Evolutionary conservation across 2,329 filamentous ascomycete genomes (phyloP), one percentile per base, ranked within the genome.

Genomic region (Neofusicoccum parvum): DNA sequence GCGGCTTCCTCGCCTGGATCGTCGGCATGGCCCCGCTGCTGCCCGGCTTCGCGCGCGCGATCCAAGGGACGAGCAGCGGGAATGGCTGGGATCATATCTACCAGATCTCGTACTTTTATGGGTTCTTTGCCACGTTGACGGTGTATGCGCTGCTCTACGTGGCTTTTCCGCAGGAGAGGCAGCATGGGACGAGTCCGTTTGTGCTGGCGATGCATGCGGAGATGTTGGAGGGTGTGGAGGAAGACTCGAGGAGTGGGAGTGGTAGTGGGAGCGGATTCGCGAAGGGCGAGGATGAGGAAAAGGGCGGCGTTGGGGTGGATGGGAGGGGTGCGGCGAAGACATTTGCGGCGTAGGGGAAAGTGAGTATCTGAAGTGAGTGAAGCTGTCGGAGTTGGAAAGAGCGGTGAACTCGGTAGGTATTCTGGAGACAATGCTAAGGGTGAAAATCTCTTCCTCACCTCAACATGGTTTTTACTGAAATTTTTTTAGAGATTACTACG

Each of bases 1-100:
- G 72, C 11, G 71, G 67, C 9, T 70, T 72, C 54, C 54, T 67
- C 14, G 72, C 72, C 3, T 74, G 70, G 62, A 32, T 68, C 2
- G 56, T 72, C 11, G 71, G 68, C 32, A 70, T 71, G 69, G 69
- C 65, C 51, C 69, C 68, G 15, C 64, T 69, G 15, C 65, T 71
- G 14, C 69, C 63, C 6, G 63, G 63, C 14, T 65, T 65, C 43
- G 63, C 63, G 20, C 53, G 63, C 5, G 63, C 63, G 11, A 58
- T 65, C 20, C 4, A 41, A 20, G 53, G 53, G 9, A 45, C 43
- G 4, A 9, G 12, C 5, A 14, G 17, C 0, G 45, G 45, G 2
- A 65, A 32, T n/a, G 63, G 63, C 17, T 65, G 63, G 63, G 63
- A 59, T 6, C 51, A n/a, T 1, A 7, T 65, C 1, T 65, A 65